A percentile compares a stretch with the other conserved stretches of the same genome.
These are phyloP conservation scores for Lepraria neglecta DNA, from an alignment of 495 filamentous ascomycete genomes.

Conservation along the genomic window DNA sequence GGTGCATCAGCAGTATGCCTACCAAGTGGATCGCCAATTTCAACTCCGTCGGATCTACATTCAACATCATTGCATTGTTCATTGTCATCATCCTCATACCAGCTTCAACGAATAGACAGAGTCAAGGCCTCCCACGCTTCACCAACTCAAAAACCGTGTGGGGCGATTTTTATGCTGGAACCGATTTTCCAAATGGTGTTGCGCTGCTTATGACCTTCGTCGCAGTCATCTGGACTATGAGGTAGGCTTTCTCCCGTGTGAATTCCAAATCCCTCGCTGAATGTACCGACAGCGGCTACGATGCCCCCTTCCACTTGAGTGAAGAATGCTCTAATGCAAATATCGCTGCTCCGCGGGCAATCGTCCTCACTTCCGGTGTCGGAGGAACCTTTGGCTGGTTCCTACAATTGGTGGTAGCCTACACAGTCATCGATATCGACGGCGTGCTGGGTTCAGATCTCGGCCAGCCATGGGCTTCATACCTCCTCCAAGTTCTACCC, in stretches of 20 bases:
- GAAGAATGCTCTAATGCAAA: slow-evolving; percentile 77
- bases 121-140: slow-evolving; percentile 55
- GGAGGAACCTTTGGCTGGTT: slow-evolving; percentile 70
- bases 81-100: slow-evolving; percentile 67
- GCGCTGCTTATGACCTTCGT: slow-evolving; percentile 74
- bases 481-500: slow-evolving; percentile 63
- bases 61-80: slow-evolving; percentile 66
- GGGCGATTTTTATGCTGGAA: slow-evolving; percentile 62
- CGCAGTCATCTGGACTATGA: slow-evolving; percentile 52
- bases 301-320: slow-evolving; percentile 67
- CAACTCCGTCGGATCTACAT: slow-evolving; percentile 67
- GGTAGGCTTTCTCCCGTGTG: slow-evolving; percentile 3
- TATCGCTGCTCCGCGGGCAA: slow-evolving; percentile 68
- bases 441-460: slow-evolving; percentile 55
- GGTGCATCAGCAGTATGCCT: slow-evolving; percentile 65
- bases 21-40: slow-evolving; percentile 69
- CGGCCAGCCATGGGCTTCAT: slow-evolving; percentile 72
- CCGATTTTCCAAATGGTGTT: slow-evolving; percentile 64
- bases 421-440: slow-evolving; percentile 65
- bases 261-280: not conserved
- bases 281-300: slow-evolving; percentile 45
- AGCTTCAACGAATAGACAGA: slow-evolving; percentile 43
- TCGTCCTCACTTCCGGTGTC: slow-evolving; percentile 61
- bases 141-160: slow-evolving; percentile 57
- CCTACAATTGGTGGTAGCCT: slow-evolving; percentile 72